phyloP scores from a whole-genome alignment of 2,329 filamentous ascomycete species.

The Calonectria hawksworthii region DNA sequence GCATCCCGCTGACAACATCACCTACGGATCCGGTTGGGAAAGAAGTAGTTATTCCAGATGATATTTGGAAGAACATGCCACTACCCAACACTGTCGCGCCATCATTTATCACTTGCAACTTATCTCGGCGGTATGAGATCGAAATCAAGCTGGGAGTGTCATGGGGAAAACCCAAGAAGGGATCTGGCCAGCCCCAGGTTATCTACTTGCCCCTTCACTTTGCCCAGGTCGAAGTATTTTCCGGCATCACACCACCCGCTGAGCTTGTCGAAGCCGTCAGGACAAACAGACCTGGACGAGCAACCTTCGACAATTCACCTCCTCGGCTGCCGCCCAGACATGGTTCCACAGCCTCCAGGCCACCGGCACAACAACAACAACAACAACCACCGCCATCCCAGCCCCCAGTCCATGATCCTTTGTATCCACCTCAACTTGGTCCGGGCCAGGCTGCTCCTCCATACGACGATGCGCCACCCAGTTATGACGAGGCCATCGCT shows the following conservation, averaged over 20 bases:
- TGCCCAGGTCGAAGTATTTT: constrained; percentile 82
- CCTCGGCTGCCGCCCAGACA: constrained; percentile 54
- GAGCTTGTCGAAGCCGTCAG: constrained; percentile 76
- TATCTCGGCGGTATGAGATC: constrained; percentile 84
- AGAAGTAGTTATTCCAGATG: constrained; percentile 78
- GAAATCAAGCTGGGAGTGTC: constrained; percentile 85
- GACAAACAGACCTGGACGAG: constrained; percentile 55
- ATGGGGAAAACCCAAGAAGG: constrained; percentile 72
- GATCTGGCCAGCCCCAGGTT: constrained; percentile 69
- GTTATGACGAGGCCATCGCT: constrained; percentile 94
- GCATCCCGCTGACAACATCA: constrained; percentile 74
- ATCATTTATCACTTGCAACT: constrained; percentile 90
- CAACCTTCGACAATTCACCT: constrained; percentile 48
- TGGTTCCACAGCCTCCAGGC: constrained; percentile 30
- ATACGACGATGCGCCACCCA: constrained; percentile 87
- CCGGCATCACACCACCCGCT: constrained; percentile 85
- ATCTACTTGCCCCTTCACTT: constrained; percentile 85
- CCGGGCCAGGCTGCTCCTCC: constrained; percentile 58
- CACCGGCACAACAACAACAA: constrained; percentile 39
- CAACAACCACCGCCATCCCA: constrained; percentile 40
- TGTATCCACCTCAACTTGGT: constrained; percentile 70
- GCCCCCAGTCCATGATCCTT: constrained; percentile 59
- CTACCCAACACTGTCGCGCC: constrained; percentile 91
- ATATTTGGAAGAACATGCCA: constrained; percentile 78
- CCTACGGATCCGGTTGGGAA: constrained; percentile 70